These are phyloP conservation scores for Anaeramoeba flamelloides DNA, from an alignment of 78 protist species.

Conservation along the genomic window DNA sequence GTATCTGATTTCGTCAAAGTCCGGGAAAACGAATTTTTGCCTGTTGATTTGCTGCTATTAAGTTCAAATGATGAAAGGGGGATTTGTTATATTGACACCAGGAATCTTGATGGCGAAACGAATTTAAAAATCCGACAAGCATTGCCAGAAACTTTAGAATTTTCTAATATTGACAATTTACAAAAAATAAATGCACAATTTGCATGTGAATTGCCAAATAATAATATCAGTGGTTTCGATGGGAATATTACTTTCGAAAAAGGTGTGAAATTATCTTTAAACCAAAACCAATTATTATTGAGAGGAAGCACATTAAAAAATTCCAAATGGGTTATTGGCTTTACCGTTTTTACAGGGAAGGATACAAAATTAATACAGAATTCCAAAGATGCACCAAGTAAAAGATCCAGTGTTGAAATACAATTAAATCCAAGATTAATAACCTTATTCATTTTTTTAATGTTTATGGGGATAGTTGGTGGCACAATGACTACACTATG, in stretches of 20 bases:
- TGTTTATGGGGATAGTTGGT: too few species aligned
- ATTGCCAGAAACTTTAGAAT: neutral
- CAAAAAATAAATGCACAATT: neutral
- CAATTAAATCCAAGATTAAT: too few species aligned
- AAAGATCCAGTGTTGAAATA: conserved; percentile 10
- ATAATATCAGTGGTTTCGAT: conserved; percentile 38
- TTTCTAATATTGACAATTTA: neutral
- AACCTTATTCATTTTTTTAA: too few species aligned
- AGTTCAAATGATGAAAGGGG: neutral
- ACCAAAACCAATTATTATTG: conserved; percentile 3
- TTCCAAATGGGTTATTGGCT: neutral
- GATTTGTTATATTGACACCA: conserved; percentile 47
- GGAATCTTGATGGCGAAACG: conserved; percentile 56
- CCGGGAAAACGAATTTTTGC: neutral
- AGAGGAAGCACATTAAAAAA: neutral
- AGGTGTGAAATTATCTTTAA: neutral
- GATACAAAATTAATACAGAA: conserved; percentile 15
- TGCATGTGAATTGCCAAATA: conserved; percentile 55
- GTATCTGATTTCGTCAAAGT: neutral
- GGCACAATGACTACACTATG: too few species aligned
- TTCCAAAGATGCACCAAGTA: conserved; percentile 6
- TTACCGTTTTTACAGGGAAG: conserved; percentile 3
- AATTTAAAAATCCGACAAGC: conserved; percentile 24
- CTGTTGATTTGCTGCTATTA: conserved; percentile 9
- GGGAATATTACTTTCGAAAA: conserved; percentile 26